Evolutionary conservation across 352 stramenopile species (phyloP).

Genomic region (Pythium pyrilobum): DNA sequence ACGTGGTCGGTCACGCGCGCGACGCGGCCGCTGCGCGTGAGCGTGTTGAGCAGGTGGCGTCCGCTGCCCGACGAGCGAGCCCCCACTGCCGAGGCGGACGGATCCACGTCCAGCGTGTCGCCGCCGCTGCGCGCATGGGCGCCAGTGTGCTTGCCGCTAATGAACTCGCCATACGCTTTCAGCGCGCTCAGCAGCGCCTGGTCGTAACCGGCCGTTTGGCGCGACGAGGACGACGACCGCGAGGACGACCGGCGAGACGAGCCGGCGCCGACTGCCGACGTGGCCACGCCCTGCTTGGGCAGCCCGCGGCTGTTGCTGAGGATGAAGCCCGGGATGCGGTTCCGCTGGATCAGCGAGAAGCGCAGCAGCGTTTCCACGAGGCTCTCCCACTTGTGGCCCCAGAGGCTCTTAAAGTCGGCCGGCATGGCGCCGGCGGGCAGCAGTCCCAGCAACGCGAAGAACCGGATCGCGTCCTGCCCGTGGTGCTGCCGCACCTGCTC

Average conservation of each 20-base stretch:
- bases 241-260: slow-evolving; percentile 7
- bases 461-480: slow-evolving; percentile 59
- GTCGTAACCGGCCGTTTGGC: slow-evolving; percentile 41
- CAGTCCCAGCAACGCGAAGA: slow-evolving; percentile 67
- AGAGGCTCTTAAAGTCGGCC: slow-evolving; percentile 73
- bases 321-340: slow-evolving; percentile 61
- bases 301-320: slow-evolving; percentile 45
- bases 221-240: slow-evolving; percentile 14
- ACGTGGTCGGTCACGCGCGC: slow-evolving; percentile 58
- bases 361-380: slow-evolving; percentile 62
- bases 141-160: slow-evolving; percentile 28
- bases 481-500: slow-evolving; percentile 69
- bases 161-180: slow-evolving; percentile 69
- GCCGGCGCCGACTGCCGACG: background rate
- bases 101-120: background rate
- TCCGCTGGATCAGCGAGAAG: slow-evolving; percentile 74
- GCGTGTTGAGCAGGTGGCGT: slow-evolving; percentile 57
- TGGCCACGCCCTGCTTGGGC: slow-evolving; percentile 28
- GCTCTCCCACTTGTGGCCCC: slow-evolving; percentile 56
- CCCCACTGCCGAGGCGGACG: background rate
- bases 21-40: slow-evolving; percentile 55
- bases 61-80: slow-evolving; percentile 13
- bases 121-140: background rate
- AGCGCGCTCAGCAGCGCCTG: slow-evolving; percentile 53
- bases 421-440: slow-evolving; percentile 69